A percentile compares a stretch with the other conserved stretches of the same genome.
These are phyloP conservation scores for Penicillium frequentans DNA, from an alignment of 2,329 filamentous ascomycete species.

Conservation along the genomic window DNA sequence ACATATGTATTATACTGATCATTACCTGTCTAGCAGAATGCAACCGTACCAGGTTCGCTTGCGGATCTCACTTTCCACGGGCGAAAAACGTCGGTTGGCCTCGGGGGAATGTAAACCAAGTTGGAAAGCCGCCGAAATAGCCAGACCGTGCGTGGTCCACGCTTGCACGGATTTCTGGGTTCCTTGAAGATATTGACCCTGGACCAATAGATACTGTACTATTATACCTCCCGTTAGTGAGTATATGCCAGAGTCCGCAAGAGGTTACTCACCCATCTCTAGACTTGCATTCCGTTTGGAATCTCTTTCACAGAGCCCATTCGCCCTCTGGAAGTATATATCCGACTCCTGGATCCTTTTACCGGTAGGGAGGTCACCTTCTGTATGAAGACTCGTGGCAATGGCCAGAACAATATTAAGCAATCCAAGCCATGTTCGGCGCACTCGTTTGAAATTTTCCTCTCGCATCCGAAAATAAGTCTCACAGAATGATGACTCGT, in stretches of 20 bases:
- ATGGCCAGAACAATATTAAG: conserved; percentile 33
- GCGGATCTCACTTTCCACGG: conserved; percentile 49
- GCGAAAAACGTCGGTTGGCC: conserved; percentile 37
- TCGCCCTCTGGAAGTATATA: conserved; percentile 20
- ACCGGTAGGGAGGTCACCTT: conserved; percentile 8
- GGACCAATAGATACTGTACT: conserved; percentile 53
- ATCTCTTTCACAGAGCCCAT: conserved; percentile 19
- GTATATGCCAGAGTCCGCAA: not conserved
- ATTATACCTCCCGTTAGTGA: not conserved
- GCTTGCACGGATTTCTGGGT: conserved; percentile 55
- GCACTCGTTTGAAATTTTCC: conserved; percentile 21
- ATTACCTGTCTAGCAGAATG: conserved; percentile 48
- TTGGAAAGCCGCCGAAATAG: conserved; percentile 52
- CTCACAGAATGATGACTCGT: conserved; percentile 25
- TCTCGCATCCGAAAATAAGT: conserved; percentile 24
- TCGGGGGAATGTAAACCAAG: conserved; percentile 53
- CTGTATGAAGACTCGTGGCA: conserved; percentile 17
- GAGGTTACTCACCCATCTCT: conserved; percentile 19
- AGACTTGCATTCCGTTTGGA: conserved; percentile 17
- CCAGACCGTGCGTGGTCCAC: conserved; percentile 56
- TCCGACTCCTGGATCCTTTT: conserved; percentile 18
- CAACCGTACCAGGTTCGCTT: conserved; percentile 54
- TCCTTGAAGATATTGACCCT: conserved; percentile 55
- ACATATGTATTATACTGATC: not conserved
- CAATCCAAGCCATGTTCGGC: conserved; percentile 32